Conservation (phyloP, 495 filamentous ascomycete genomes). For the Penicillium riverlandense region DNA sequence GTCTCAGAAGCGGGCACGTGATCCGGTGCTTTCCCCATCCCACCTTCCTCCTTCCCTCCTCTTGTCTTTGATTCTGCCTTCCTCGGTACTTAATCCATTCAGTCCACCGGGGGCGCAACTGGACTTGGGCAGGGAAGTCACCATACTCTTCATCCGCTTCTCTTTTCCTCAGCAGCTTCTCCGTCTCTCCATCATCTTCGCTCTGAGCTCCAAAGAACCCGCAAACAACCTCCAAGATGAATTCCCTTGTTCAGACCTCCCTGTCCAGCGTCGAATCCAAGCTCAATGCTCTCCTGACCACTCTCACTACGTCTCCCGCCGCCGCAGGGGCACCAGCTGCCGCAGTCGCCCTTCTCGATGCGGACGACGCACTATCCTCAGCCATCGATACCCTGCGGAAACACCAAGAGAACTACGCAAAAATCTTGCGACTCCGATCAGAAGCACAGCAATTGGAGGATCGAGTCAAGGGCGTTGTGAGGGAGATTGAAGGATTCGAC, state of each 20-base stretch:
- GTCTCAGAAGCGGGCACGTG: no score
- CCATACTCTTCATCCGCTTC: no score
- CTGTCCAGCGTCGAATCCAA: slow-evolving; percentile 33
- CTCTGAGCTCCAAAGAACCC: no score
- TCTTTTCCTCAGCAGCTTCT: no score
- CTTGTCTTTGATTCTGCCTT: no score
- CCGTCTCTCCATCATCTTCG: no score
- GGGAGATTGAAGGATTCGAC: slow-evolving; percentile 31
- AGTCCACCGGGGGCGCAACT: no score
- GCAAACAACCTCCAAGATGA: slow-evolving; percentile 18
- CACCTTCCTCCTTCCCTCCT: no score
- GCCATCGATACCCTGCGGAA: slow-evolving; percentile 31
- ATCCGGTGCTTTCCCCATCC: no score
- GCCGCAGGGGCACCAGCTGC: slow-evolving; percentile 35
- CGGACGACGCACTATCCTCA: slow-evolving; percentile 34
- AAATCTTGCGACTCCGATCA: slow-evolving; percentile 26
- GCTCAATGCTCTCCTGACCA: slow-evolving; percentile 34
- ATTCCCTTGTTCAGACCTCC: slow-evolving; percentile 27
- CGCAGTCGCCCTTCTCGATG: slow-evolving; percentile 30
- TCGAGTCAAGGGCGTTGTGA: slow-evolving; percentile 34
- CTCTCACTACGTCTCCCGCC: slow-evolving; percentile 35
- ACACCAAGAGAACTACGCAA: slow-evolving; percentile 38
- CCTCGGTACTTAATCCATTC: no score
- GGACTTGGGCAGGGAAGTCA: no score
- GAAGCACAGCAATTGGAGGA: slow-evolving; percentile 34